Base-by-base conservation (phyloP, 2,329 filamentous ascomycete species). In the Pseudofabraea citricarpa region DNA sequence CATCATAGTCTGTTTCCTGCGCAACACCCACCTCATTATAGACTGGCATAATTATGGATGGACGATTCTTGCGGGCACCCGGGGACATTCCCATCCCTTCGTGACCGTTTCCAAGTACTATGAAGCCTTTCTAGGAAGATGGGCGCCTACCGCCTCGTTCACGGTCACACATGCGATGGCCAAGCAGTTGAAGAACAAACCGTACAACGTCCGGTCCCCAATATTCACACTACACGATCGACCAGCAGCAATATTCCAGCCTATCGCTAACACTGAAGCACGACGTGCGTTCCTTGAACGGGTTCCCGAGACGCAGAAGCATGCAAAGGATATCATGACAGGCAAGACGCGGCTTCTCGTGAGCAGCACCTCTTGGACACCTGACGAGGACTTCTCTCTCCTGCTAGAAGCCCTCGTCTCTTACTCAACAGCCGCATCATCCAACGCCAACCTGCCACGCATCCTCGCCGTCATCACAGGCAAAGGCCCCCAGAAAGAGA, bases 31-130 rank as follows among this genome's bases (percentile, higher is more conserved):
- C 44, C 75, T 98, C 4, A 74, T 97, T 48, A 86, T 97, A 43
- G 93, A 98, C 70, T 98, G 93, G 93, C 93, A 98, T 71, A 98
- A 98, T 66, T 97, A 96, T 65, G 93, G 91, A 54, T 95, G 91
- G 74, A 91, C 89, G 7, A 95, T 98, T 55, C 79, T 98, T 3
- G 86, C 77, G 5, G 72, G 77, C 37, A 79, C 75, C 38, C 67
- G 71, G 19, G 73, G 78, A 31, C 51, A 67, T 2, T 64, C 60
- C 5, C 87, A 94, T 58, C 85, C 84, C 0, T 75, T 96, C n/a
- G 89, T 96, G 7, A 73, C 68, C 21, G 60, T 94, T 7, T 87
- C 91, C 19, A 81, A 81, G 50, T 73, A 74, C 59, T 96, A 96
- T 59, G 93, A 98, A 66, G 76, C 72, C 27, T 62, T 74, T 12